Base-by-base conservation (phyloP, 2,329 filamentous ascomycete genomes). In the Neofusicoccum laricinum region DNA sequence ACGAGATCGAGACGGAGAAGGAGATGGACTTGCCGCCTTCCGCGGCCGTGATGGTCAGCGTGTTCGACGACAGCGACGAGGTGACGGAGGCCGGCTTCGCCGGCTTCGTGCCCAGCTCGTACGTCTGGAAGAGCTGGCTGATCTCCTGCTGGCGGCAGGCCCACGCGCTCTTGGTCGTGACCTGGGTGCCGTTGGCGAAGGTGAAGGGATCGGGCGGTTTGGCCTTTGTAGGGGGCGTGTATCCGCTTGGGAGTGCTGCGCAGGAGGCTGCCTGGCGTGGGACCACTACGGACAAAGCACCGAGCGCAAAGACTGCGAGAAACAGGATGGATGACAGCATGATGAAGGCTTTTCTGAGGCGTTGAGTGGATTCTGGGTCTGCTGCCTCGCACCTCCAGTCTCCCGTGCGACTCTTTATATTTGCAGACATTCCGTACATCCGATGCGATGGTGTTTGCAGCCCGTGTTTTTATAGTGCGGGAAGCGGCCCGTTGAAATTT, bases 161-260 rank as follows among this genome's bases (percentile, higher is more conserved):
- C 61, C 74, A 77, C 40, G 77, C 71, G 0, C 69, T 70, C 63
- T 74, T 72, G 38, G 75, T 76, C 15, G 72, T 71, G 46, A 78
- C 74, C 30, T 68, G 68, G 19, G 67, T 72, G 41, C 75, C 76
- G 49, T 74, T 70, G 65, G 73, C 74, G 66, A 77, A 77, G 40
- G 70, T 74, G 71, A 78, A 78, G 4, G 76, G 76, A 32, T 77
- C 73, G 19, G 76, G 76, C 30, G 77, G 67, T 65, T 77, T 77
- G 12, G 72, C 53, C 61, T 72, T 74, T 8, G 66, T 57, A 5
- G 71, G 70, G 14, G 68, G 70, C 0, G 74, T 72, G 41, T 75
- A 75, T 1, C 70, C 70, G 12, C 70, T 71, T 12, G 73, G 73
- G 17, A 75, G 43, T 1, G 43, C 34, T 7, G 30, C 34, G 19